Conservation (phyloP, 2,329 filamentous ascomycete genomes). For the Pestalotiopsis sp. region DNA sequence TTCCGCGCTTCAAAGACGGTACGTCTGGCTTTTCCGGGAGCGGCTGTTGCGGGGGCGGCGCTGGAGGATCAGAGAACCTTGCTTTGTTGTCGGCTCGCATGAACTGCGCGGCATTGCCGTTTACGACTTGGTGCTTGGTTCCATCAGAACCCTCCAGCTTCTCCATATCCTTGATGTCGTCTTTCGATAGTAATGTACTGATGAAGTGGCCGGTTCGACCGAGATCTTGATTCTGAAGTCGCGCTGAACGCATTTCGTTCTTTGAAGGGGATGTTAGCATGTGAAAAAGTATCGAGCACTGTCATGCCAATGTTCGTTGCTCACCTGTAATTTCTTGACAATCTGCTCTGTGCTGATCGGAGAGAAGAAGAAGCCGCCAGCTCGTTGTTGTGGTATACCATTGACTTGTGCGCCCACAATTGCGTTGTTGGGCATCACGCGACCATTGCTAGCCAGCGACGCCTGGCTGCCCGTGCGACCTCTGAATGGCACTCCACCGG, state of each 20-base stretch:
- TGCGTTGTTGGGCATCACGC: conserved; percentile 56
- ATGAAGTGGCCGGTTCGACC: conserved; percentile 82
- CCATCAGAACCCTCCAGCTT: conserved; percentile 51
- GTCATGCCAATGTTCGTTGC: conserved; percentile 32
- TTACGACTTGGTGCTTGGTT: conserved; percentile 49
- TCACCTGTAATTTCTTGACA: conserved; percentile 81
- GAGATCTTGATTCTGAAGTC: conserved; percentile 85
- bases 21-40: conserved; percentile 90
- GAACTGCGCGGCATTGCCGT: conserved; percentile 55
- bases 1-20: conserved; percentile 72
- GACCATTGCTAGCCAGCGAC: conserved; percentile 64
- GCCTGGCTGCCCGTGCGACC: conserved; percentile 70
- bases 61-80: conserved; percentile 89
- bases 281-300: neutral
- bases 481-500: conserved; percentile 70
- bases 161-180: conserved; percentile 63
- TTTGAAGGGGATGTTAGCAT: conserved; percentile 36
- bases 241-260: conserved; percentile 89
- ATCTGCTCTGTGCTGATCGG: conserved; percentile 94
- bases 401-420: conserved; percentile 55
- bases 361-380: conserved; percentile 75
- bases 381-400: conserved; percentile 69
- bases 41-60: conserved; percentile 89
- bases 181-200: conserved; percentile 73
- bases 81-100: conserved; percentile 74